Conservation (phyloP, 441 rosid genomes). For the Isatis lusitanica region DNA sequence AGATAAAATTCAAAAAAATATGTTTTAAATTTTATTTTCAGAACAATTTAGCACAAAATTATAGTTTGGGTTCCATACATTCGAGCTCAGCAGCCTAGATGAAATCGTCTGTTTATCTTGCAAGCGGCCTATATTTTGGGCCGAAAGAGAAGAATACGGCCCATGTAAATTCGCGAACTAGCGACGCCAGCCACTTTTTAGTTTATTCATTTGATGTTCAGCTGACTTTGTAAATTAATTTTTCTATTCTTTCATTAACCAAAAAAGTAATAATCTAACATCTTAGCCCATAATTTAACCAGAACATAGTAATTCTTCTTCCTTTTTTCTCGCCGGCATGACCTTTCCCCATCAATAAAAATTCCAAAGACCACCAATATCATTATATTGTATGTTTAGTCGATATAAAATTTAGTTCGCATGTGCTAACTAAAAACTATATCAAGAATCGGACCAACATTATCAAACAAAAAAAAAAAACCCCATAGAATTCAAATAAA, state of each 20-base stretch:
- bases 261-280: not conserved
- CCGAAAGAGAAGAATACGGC: not conserved
- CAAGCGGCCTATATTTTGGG: not conserved
- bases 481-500: conserved; percentile 3
- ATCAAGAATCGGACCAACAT: not conserved
- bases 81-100: not conserved
- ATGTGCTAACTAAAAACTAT: not conserved
- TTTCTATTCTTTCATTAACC: not conserved
- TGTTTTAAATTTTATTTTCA: no score
- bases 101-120: not conserved
- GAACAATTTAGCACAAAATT: no score
- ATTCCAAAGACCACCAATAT: not conserved
- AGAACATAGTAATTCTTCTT: no score
- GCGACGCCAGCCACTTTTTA: not conserved
- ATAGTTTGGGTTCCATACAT: no score
- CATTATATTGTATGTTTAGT: not conserved
- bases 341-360: not conserved
- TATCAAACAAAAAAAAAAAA: not conserved
- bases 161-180: not conserved
- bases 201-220: not conserved
- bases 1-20: no score
- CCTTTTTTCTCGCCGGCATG: not conserved
- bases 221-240: not conserved
- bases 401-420: not conserved
- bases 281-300: no score